phyloP scores from a whole-genome alignment of 208 protist species.

The Angomonas ambiguus region DNA sequence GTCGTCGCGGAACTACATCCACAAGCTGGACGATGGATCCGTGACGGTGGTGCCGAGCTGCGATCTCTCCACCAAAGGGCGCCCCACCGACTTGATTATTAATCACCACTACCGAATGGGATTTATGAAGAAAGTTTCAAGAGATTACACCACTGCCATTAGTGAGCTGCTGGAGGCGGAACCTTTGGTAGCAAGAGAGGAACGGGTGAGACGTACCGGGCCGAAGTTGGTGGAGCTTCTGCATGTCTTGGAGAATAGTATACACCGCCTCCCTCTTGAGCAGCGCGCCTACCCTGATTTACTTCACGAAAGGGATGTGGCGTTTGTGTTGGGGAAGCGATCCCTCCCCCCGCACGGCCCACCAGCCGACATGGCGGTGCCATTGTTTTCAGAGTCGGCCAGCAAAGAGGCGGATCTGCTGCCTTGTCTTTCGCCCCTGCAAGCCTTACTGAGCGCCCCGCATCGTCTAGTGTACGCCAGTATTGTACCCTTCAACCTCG shows the following conservation, averaged over 20 bases:
- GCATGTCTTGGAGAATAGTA: conserved; percentile 22
- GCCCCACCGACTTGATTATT: conserved; percentile 53
- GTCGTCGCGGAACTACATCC: conserved; percentile 57
- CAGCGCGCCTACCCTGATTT: conserved; percentile 47
- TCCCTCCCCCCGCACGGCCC: conserved; percentile 38
- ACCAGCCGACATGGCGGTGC: conserved; percentile 21
- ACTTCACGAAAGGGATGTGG: conserved; percentile 29
- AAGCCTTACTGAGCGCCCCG: conserved; percentile 48
- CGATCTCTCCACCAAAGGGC: conserved; percentile 19
- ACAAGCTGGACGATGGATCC: not conserved
- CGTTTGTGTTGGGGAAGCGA: conserved; percentile 28
- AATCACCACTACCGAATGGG: conserved; percentile 45
- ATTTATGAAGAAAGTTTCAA: conserved; percentile 40
- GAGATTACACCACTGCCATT: conserved; percentile 19
- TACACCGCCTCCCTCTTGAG: conserved; percentile 46
- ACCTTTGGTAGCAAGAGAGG: not conserved
- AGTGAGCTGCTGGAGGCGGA: not conserved
- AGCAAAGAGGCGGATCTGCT: conserved; percentile 17
- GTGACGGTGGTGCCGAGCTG: not conserved
- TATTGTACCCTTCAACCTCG: conserved; percentile 54
- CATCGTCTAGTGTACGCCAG: conserved; percentile 68
- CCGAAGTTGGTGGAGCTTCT: conserved; percentile 40
- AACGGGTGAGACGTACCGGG: conserved; percentile 6
- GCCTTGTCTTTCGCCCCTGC: conserved; percentile 29
- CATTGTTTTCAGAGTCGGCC: conserved; percentile 16